Percentiles rank a stretch among this genome's conserved stretches.
Conservation (phyloP, 441 rosid genomes). For the Pelargonium citronellum region DNA sequence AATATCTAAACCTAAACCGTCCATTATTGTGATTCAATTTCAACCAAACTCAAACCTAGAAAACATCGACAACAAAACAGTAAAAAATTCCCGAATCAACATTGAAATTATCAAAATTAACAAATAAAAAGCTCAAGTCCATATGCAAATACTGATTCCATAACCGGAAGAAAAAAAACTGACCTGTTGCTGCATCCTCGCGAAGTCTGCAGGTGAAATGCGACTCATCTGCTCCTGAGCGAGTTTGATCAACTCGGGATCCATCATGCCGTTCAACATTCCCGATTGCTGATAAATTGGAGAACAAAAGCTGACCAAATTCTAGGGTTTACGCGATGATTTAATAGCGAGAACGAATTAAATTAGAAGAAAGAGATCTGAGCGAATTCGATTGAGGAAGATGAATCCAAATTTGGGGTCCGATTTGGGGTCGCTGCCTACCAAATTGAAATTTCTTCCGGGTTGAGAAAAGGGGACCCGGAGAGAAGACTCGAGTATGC, state of each 20-base stretch:
- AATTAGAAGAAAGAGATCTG: background rate
- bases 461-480: background rate
- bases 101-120: background rate
- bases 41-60: background rate
- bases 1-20: background rate
- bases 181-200: conserved; percentile 89
- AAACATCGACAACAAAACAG: background rate
- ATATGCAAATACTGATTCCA: background rate
- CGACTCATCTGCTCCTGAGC: conserved; percentile 97
- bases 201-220: conserved; percentile 72
- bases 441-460: background rate
- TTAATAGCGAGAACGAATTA: too few relatives aligned
- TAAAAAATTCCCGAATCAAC: background rate
- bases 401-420: background rate
- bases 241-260: conserved; percentile 75
- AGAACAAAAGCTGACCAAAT: background rate
- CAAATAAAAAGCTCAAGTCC: background rate
- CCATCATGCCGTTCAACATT: conserved; percentile 84
- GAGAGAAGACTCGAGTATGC: background rate
- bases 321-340: background rate
- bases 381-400: background rate
- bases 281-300: background rate
- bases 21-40: background rate
- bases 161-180: background rate
- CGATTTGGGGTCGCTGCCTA: background rate